phyloP scores from a whole-genome alignment of 495 filamentous ascomycete species.

The Penicillium bovifimosum region DNA sequence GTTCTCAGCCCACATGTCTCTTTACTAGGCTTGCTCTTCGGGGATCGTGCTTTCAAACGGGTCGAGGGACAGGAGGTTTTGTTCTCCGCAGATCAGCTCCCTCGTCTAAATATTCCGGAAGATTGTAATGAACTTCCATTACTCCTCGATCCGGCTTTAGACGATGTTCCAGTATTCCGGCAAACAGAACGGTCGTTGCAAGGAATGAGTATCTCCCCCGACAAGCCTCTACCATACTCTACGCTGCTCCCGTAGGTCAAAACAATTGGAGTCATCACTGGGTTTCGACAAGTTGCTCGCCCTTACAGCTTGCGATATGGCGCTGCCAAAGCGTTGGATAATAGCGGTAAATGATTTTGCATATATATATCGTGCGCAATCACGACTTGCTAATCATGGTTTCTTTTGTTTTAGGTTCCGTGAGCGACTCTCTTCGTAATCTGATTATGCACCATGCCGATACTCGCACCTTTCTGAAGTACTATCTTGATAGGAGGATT shows the following conservation, averaged over 20 bases:
- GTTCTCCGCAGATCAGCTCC: constrained; percentile 22
- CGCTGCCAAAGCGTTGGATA: constrained; percentile 14
- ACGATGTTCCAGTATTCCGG: constrained; percentile 20
- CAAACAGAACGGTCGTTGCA: constrained; percentile 24
- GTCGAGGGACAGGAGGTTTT: constrained; percentile 26
- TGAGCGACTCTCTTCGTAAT: too few relatives aligned
- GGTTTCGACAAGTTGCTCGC: constrained; percentile 25
- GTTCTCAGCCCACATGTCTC: constrained; percentile 32
- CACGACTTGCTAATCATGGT: too few relatives aligned
- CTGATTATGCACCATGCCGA: too few relatives aligned
- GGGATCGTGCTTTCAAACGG: constrained; percentile 24
- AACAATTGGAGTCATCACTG: constrained; percentile 26
- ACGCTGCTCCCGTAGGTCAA: constrained; percentile 30
- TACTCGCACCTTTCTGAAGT: too few relatives aligned
- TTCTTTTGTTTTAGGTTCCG: too few relatives aligned
- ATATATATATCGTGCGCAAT: too few relatives aligned
- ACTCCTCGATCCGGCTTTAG: constrained; percentile 14
- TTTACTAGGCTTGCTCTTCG: constrained; percentile 34
- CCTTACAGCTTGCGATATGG: constrained; percentile 36
- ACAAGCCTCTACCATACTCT: constrained; percentile 27
- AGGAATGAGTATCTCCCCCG: constrained; percentile 29
- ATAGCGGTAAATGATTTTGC: not conserved
- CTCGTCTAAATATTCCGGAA: constrained; percentile 21
- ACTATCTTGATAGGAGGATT: too few relatives aligned
- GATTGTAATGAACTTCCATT: constrained; percentile 27